Percentiles rank a stretch among this genome's conserved stretches.
phyloP scores from a whole-genome alignment of 345 rosid species.

The Balakata baccata region DNA sequence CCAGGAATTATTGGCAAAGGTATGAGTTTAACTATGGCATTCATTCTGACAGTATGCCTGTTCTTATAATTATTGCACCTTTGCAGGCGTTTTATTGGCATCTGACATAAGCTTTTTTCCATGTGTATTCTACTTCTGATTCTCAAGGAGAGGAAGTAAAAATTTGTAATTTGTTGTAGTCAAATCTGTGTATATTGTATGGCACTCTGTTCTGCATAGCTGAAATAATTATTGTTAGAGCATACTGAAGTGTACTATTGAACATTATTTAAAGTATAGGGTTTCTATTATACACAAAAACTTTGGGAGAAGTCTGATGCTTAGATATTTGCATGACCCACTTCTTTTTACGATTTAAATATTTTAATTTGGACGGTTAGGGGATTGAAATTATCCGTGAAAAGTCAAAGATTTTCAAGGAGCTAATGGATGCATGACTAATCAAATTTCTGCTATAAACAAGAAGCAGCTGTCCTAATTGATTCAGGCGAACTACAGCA shows the following conservation, averaged over 20 bases:
- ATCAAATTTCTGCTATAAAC: background rate
- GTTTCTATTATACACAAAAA: background rate
- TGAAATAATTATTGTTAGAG: background rate
- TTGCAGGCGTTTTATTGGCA: background rate
- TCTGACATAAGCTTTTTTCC: background rate
- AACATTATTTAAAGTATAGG: background rate
- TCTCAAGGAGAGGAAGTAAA: background rate
- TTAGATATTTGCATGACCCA: background rate
- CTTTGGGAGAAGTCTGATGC: background rate
- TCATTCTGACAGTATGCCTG: background rate
- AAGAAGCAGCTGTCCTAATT: background rate
- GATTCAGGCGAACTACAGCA: background rate
- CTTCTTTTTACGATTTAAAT: too few relatives aligned
- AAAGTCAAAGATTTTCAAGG: background rate
- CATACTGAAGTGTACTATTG: background rate
- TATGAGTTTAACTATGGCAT: slow-evolving; percentile 28
- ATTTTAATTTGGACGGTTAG: too few relatives aligned
- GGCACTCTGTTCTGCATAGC: background rate
- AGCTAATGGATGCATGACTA: background rate
- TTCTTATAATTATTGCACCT: slow-evolving; percentile 1
- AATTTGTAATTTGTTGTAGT: background rate
- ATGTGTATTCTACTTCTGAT: background rate
- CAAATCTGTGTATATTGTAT: background rate
- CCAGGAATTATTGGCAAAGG: slow-evolving; percentile 85
- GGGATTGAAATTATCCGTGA: background rate